These are phyloP conservation scores for Globisporangium splendens DNA, from an alignment of 352 stramenopile species.

Conservation along the genomic window DNA sequence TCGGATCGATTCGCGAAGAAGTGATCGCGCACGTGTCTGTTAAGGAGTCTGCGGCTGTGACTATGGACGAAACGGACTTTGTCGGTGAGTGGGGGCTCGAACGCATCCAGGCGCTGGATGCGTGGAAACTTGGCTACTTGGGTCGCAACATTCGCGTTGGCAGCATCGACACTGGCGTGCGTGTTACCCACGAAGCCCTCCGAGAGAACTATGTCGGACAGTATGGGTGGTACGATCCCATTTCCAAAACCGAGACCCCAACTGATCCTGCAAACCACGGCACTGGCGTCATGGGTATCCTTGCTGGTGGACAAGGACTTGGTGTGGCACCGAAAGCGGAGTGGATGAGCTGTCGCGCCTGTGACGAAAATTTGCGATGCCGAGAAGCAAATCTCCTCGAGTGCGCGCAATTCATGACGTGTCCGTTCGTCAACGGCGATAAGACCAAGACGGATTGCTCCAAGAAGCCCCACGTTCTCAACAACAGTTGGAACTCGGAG, in stretches of 20 bases:
- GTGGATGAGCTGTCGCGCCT: constrained; percentile 47
- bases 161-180: constrained; percentile 43
- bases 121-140: constrained; percentile 34
- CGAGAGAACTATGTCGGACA: constrained; percentile 28
- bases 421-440: constrained; percentile 22
- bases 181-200: constrained; percentile 30
- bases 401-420: constrained; percentile 47
- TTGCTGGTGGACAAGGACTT: constrained; percentile 22
- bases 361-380: constrained; percentile 23
- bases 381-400: constrained; percentile 31
- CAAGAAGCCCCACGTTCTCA: constrained; percentile 55
- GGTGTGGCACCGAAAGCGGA: constrained; percentile 31
- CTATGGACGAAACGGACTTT: constrained; percentile 15
- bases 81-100: constrained; percentile 38
- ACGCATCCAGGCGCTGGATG: constrained; percentile 30
- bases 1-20: constrained; percentile 28
- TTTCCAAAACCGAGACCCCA: constrained; percentile 25
- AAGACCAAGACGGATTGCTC: constrained; percentile 29
- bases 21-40: constrained; percentile 17
- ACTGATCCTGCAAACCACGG: constrained; percentile 35
- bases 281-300: constrained; percentile 32
- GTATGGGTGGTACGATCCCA: constrained; percentile 50
- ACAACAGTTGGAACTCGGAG: constrained; percentile 63
- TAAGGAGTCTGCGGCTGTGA: constrained; percentile 4
- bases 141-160: constrained; percentile 39